Conservation (phyloP, 257 asterid genomes). For the Orobanche coerulescens region DNA sequence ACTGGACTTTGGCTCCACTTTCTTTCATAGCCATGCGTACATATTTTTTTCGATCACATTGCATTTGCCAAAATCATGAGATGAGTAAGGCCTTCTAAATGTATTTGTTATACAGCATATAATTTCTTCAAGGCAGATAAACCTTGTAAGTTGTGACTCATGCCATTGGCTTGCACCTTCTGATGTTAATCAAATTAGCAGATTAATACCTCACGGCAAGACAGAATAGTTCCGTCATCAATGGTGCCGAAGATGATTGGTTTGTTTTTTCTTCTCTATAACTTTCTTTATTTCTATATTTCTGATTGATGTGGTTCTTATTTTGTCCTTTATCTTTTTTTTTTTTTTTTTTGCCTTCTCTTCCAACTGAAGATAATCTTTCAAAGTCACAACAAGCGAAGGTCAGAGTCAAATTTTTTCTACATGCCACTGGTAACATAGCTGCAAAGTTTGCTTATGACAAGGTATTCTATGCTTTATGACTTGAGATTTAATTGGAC, state of each 20-base stretch:
- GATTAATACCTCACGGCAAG: constrained; percentile 27
- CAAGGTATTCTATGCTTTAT: constrained; percentile 32
- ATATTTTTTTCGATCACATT: neutral
- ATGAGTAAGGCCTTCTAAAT: neutral
- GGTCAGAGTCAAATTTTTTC: constrained; percentile 47
- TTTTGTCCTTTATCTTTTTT: constrained; percentile 4
- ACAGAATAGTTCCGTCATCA: constrained; percentile 33
- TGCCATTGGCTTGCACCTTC: constrained; percentile 16
- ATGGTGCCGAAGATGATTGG: constrained; percentile 33
- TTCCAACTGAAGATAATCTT: constrained; percentile 29
- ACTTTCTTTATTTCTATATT: neutral
- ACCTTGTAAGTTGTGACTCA: constrained; percentile 20
- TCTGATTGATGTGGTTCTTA: constrained; percentile 7
- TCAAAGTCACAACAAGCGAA: constrained; percentile 40
- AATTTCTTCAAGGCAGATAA: constrained; percentile 2
- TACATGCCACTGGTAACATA: constrained; percentile 70
- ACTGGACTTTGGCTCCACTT: too few relatives aligned
- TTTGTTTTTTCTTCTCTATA: constrained; percentile 33
- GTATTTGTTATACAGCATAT: neutral
- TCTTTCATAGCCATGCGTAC: too few relatives aligned
- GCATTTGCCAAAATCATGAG: neutral
- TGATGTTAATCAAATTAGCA: constrained; percentile 20
- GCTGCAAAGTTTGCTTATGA: constrained; percentile 75
- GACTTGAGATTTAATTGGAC: constrained; percentile 18
- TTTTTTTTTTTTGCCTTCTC: neutral